Evolutionary conservation across 106 monocot genomes (phyloP).

Genomic region (Phalaenopsis equestris): DNA sequence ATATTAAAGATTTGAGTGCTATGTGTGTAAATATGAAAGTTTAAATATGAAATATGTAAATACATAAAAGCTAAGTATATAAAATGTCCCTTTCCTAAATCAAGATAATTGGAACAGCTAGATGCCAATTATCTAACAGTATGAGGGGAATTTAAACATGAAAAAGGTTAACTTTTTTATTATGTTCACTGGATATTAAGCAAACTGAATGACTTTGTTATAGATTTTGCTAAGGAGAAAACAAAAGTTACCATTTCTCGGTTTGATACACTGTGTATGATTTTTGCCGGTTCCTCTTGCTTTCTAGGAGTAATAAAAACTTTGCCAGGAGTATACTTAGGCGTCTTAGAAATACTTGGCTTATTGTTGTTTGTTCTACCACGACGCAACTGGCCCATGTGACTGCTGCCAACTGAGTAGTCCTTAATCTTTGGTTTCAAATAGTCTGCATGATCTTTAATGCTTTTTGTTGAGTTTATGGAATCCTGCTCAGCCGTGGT

Average conservation of each 20-base stretch:
- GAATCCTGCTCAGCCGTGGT: constrained; percentile 27
- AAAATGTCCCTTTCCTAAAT: too few relatives aligned
- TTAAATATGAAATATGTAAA: too few relatives aligned
- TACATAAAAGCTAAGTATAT: too few relatives aligned
- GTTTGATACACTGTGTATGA: constrained; percentile 24
- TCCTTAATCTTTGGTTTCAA: constrained; percentile 36
- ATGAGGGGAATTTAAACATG: neutral
- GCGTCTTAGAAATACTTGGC: constrained; percentile 26
- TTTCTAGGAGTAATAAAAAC: constrained; percentile 43
- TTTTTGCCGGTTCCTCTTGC: constrained; percentile 37
- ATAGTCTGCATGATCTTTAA: constrained; percentile 37
- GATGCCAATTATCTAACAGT: too few relatives aligned
- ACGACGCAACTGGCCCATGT: constrained; percentile 24
- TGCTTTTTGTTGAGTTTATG: constrained; percentile 38
- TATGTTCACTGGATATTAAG: neutral
- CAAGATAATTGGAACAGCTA: too few relatives aligned
- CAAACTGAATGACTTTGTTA: neutral
- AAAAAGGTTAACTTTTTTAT: too few relatives aligned
- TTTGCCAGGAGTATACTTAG: constrained; percentile 39
- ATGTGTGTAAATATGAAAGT: too few relatives aligned
- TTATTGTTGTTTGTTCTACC: constrained; percentile 12
- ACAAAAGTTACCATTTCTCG: constrained; percentile 17
- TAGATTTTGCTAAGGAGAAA: neutral
- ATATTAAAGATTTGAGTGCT: too few relatives aligned
- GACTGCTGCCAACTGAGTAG: constrained; percentile 38